These are phyloP conservation scores for Exophiala spinifera DNA, from an alignment of 2,329 filamentous ascomycete species.

Conservation along the genomic window DNA sequence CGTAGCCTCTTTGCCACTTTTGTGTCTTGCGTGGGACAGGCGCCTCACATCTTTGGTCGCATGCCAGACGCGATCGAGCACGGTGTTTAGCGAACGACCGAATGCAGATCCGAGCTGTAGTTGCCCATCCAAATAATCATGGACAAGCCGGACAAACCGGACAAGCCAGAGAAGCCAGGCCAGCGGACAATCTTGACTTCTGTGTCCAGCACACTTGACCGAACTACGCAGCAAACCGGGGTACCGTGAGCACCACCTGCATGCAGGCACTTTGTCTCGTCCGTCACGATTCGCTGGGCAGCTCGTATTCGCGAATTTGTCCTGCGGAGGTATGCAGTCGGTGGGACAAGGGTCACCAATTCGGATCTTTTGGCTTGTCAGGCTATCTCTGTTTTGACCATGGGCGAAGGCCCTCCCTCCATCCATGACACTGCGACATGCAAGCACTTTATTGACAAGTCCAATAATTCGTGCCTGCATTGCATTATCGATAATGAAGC, in stretches of 20 bases:
- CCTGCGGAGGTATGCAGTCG: not conserved
- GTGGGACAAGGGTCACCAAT: constrained; percentile 5
- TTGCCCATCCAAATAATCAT: constrained; percentile 1
- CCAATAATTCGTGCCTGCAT: constrained; percentile 4
- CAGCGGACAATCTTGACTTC: too few relatives aligned
- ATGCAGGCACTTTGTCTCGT: too few relatives aligned
- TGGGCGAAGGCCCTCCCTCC: not conserved
- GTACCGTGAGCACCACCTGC: too few relatives aligned
- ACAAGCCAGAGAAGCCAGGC: too few relatives aligned
- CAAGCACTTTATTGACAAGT: constrained; percentile 22
- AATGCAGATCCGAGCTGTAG: constrained; percentile 9
- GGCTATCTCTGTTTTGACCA: not conserved
- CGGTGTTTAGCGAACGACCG: constrained; percentile 1
- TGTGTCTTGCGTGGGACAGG: not conserved
- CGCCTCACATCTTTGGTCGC: constrained; percentile 2
- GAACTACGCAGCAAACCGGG: too few relatives aligned
- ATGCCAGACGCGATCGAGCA: constrained; percentile 3
- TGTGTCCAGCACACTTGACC: too few relatives aligned
- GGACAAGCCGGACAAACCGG: too few relatives aligned
- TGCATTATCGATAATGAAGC: constrained; percentile 13
- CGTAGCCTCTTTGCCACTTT: constrained; percentile 3
- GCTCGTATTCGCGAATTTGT: not conserved
- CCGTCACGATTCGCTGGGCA: not conserved
- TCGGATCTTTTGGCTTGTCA: not conserved
- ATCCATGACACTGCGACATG: constrained; percentile 2